Percentiles rank a stretch among this genome's conserved stretches.
Conservation (phyloP, 371 early-diverging fungal species). For the Lichtheimia hyalospora region DNA sequence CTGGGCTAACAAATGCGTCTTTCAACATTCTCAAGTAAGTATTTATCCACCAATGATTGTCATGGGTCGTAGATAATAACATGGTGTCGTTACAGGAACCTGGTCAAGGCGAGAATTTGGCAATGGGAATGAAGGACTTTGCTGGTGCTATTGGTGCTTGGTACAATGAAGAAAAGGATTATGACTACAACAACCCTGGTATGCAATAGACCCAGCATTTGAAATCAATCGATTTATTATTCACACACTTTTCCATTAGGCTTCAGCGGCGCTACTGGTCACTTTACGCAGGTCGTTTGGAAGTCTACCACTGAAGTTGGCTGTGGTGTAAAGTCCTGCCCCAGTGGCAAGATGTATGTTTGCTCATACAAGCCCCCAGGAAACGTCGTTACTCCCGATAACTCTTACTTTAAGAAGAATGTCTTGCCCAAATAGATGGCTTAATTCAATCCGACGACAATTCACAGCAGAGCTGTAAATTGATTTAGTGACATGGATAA, state of each 20-base stretch:
- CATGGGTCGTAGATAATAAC: background rate
- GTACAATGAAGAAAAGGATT: slow-evolving; percentile 45
- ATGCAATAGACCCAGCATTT: slow-evolving; percentile 37
- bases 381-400: slow-evolving; percentile 36
- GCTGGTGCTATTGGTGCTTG: slow-evolving; percentile 30
- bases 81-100: background rate
- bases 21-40: slow-evolving; percentile 32
- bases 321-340: slow-evolving; percentile 51
- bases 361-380: slow-evolving; percentile 50
- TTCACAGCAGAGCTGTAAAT: no score
- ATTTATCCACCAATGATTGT: background rate
- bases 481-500: no score
- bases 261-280: slow-evolving; percentile 32
- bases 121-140: slow-evolving; percentile 36
- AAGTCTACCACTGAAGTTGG: slow-evolving; percentile 47
- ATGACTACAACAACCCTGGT: slow-evolving; percentile 40
- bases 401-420: slow-evolving; percentile 34
- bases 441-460: no score
- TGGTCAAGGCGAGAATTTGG: slow-evolving; percentile 50
- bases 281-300: slow-evolving; percentile 60
- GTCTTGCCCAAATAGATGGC: slow-evolving; percentile 24
- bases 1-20: slow-evolving; percentile 43
- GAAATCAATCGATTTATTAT: background rate
- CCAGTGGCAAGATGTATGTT: slow-evolving; percentile 38
- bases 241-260: slow-evolving; percentile 5